Percentiles rank a stretch among this genome's conserved stretches.
These are phyloP conservation scores for Debaryomyces maramus DNA, from an alignment of 805 yeast species.

Conservation along the genomic window DNA sequence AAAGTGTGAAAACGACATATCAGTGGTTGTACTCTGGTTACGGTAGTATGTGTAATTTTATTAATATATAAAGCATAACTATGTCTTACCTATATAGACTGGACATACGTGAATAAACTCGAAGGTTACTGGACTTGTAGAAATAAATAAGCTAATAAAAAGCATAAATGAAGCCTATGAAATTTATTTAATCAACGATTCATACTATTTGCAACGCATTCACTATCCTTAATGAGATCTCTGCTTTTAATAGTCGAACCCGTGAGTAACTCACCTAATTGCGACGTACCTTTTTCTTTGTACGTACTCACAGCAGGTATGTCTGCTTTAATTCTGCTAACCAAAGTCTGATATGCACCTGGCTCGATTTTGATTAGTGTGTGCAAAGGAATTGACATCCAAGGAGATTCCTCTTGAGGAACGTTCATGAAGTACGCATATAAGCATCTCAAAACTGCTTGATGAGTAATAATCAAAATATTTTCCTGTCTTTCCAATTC, in stretches of 20 bases:
- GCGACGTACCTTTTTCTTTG: conserved; percentile 87
- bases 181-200: no score
- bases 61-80: not conserved
- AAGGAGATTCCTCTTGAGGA: conserved; percentile 95
- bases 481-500: conserved; percentile 97
- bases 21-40: no score
- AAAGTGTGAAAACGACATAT: no score
- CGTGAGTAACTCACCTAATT: conserved; percentile 51
- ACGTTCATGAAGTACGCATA: conserved; percentile 98
- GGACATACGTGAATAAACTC: no score
- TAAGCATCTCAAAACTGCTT: conserved; percentile 93
- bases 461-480: conserved; percentile 93
- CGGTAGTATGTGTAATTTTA: conserved; percentile 1
- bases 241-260: conserved; percentile 45
- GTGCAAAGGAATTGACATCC: conserved; percentile 98
- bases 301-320: conserved; percentile 98
- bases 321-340: conserved; percentile 88
- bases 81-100: no score
- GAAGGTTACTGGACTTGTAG: not conserved
- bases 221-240: conserved; percentile 44
- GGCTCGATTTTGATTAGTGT: conserved; percentile 93
- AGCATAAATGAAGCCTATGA: no score
- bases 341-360: conserved; percentile 87
- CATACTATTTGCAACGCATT: not conserved
- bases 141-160: not conserved